phyloP scores from a whole-genome alignment of 441 rosid genomes.

The Pelargonium exstipulatum region DNA sequence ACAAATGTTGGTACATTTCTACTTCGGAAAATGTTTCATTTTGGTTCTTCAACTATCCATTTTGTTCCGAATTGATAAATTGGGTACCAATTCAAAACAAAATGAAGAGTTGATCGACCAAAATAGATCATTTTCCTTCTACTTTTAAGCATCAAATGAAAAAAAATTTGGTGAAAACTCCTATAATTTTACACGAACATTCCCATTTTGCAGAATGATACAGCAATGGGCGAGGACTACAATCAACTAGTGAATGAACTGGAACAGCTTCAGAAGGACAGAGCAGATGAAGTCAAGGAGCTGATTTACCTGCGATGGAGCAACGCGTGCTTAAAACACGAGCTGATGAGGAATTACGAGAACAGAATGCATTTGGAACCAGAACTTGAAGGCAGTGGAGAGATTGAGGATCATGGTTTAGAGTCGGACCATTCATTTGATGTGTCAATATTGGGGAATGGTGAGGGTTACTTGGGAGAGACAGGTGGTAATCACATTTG shows the following conservation, averaged over 20 bases:
- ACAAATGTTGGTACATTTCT: constrained; percentile 25
- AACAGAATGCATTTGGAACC: constrained; percentile 19
- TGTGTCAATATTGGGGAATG: constrained; percentile 16
- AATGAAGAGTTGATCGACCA: too few species aligned
- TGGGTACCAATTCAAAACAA: too few species aligned
- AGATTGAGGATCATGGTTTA: constrained; percentile 14
- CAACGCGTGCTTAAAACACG: constrained; percentile 66
- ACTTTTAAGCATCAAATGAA: too few species aligned
- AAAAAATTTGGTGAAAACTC: neutral
- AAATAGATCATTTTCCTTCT: too few species aligned
- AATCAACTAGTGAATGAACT: constrained; percentile 33
- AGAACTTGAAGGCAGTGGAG: constrained; percentile 27
- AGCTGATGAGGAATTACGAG: constrained; percentile 36
- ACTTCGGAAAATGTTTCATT: neutral
- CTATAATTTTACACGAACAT: neutral
- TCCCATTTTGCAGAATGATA: constrained; percentile 31
- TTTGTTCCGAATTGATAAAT: too few species aligned
- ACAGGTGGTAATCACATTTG: constrained; percentile 12
- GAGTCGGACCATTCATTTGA: constrained; percentile 21
- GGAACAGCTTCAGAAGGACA: constrained; percentile 41
- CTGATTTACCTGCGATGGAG: constrained; percentile 58
- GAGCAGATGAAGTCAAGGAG: constrained; percentile 44
- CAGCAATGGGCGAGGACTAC: constrained; percentile 35
- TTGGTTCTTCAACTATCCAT: too few species aligned
- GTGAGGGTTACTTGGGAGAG: constrained; percentile 1